A percentile compares a stretch with the other conserved stretches of the same genome.
These are phyloP conservation scores for Spiromastix sp. DNA, from an alignment of 2,329 filamentous ascomycete genomes.

Conservation along the genomic window DNA sequence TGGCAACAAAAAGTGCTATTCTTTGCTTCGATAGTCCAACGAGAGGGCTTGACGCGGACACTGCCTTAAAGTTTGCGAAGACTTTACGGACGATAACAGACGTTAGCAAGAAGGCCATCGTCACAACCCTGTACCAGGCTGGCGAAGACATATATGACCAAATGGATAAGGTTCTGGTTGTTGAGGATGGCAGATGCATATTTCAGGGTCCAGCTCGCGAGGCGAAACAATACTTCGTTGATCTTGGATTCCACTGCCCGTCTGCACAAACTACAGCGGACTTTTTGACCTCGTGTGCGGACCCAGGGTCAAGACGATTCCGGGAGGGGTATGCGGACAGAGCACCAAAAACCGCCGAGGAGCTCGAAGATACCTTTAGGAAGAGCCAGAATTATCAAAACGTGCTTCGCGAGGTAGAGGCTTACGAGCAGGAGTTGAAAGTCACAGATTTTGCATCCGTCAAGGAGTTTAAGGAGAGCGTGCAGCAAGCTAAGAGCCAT, in stretches of 20 bases:
- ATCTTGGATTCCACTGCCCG: constrained; percentile 61
- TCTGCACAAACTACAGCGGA: constrained; percentile 71
- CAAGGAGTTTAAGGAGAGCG: constrained; percentile 11
- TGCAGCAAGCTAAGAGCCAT: constrained; percentile 33
- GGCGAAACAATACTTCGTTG: constrained; percentile 64
- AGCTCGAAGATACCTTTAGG: constrained; percentile 54
- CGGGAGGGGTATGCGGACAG: constrained; percentile 43
- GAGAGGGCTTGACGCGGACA: constrained; percentile 57
- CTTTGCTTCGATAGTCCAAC: constrained; percentile 68
- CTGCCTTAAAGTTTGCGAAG: constrained; percentile 55
- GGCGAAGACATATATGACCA: constrained; percentile 68
- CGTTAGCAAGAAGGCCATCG: constrained; percentile 71
- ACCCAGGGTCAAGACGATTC: constrained; percentile 25
- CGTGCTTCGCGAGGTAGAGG: constrained; percentile 34
- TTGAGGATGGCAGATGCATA: constrained; percentile 63
- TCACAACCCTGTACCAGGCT: constrained; percentile 76
- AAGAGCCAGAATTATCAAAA: constrained; percentile 44
- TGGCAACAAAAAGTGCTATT: constrained; percentile 62
- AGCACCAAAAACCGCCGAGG: constrained; percentile 58
- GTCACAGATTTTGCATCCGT: constrained; percentile 30
- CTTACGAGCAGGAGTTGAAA: constrained; percentile 31
- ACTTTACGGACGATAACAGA: constrained; percentile 70
- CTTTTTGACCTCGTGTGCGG: constrained; percentile 43
- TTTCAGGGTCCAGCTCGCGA: constrained; percentile 61
- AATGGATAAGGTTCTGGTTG: constrained; percentile 76